These are phyloP conservation scores for Leptographium flavum DNA, from an alignment of 2,329 filamentous ascomycete species.

Conservation along the genomic window DNA sequence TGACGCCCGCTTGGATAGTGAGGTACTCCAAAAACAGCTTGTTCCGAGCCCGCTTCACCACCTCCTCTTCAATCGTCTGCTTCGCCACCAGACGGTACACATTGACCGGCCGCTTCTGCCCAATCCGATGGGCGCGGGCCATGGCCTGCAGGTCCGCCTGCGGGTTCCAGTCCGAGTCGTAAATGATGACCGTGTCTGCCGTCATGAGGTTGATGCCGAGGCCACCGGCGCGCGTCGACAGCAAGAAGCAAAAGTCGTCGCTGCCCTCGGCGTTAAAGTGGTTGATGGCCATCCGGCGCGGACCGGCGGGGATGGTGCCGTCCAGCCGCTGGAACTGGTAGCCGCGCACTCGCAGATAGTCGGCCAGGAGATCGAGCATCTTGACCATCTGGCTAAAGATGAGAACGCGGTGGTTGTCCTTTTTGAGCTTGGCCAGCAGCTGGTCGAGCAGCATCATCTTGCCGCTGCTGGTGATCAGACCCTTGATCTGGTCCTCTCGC, in stretches of 20 bases:
- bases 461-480: conserved; percentile 88
- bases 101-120: conserved; percentile 88
- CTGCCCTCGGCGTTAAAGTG: conserved; percentile 97
- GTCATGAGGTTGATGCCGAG: conserved; percentile 99
- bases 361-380: conserved; percentile 90
- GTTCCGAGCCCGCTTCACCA: conserved; percentile 88
- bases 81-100: conserved; percentile 95
- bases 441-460: conserved; percentile 99
- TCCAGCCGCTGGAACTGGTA: conserved; percentile 92
- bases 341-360: conserved; percentile 85
- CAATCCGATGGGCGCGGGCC: conserved; percentile 95
- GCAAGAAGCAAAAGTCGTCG: conserved; percentile 87
- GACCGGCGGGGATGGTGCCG: conserved; percentile 79
- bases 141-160: conserved; percentile 97
- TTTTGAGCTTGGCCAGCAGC: conserved; percentile 83
- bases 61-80: conserved; percentile 96
- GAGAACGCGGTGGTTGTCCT: conserved; percentile 85
- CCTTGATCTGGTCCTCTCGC: conserved; percentile 82
- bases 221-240: conserved; percentile 90
- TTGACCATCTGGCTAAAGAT: conserved; percentile 99
- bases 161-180: conserved; percentile 98
- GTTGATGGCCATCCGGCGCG: conserved; percentile 86
- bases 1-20: conserved; percentile 92
- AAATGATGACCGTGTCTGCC: conserved; percentile 92
- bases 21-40: conserved; percentile 96